phyloP scores from a whole-genome alignment of 352 stramenopile species.

The Blastocystis sp. region DNA sequence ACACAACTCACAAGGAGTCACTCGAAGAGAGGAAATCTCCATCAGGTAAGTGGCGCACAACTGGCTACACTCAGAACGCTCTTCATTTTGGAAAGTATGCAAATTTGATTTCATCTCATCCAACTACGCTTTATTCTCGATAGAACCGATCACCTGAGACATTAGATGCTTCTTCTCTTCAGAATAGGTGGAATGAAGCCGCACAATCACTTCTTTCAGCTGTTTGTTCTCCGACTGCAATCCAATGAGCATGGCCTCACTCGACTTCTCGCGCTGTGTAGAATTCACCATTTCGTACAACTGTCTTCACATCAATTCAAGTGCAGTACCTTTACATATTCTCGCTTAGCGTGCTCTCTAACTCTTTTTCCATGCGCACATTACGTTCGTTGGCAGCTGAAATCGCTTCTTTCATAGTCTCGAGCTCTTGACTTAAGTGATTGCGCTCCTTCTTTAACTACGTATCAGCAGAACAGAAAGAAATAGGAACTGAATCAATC shows the following conservation, averaged over 20 bases:
- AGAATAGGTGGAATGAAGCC: neutral
- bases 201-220: conserved; percentile 9
- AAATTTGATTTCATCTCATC: neutral
- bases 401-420: neutral
- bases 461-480: neutral
- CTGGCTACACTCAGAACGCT: neutral
- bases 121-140: neutral
- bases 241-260: neutral
- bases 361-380: neutral
- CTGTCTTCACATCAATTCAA: neutral
- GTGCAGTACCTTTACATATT: neutral
- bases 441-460: conserved; percentile 20
- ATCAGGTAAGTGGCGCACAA: neutral
- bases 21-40: neutral
- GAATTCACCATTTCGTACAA: conserved; percentile 34
- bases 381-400: neutral
- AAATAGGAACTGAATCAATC: neutral
- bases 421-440: neutral
- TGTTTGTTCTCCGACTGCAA: conserved; percentile 12
- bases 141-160: neutral
- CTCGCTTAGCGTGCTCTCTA: neutral
- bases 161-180: neutral
- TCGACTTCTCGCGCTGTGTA: neutral
- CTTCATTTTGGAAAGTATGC: neutral
- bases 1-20: neutral